Conservation (phyloP, 495 filamentous ascomycete genomes). For the Hyaloscypha finlandica region DNA sequence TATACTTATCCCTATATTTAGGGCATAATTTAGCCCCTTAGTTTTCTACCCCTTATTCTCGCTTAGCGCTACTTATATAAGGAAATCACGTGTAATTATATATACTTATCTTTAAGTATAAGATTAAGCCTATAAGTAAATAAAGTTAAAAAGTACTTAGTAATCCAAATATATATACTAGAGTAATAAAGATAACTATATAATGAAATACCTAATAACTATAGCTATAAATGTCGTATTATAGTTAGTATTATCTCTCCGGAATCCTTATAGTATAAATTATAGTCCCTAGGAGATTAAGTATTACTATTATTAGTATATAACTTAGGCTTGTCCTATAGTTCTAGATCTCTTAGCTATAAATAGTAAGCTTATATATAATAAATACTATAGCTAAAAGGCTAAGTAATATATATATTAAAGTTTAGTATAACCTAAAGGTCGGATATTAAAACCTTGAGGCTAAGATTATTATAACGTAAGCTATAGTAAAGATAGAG, state of each 20-base stretch:
- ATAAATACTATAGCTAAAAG: constrained; percentile 77
- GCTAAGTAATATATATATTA: constrained; percentile 87
- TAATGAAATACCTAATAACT: constrained; percentile 62
- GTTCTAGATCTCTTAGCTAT: constrained; percentile 67
- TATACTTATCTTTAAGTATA: not conserved
- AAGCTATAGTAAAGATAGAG: too few relatives aligned
- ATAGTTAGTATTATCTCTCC: constrained; percentile 58
- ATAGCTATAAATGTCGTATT: constrained; percentile 70
- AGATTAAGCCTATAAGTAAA: constrained; percentile 15
- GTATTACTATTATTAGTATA: constrained; percentile 63
- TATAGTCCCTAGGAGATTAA: constrained; percentile 68
- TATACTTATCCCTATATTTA: too few relatives aligned
- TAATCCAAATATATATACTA: constrained; percentile 24
- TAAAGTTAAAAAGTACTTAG: constrained; percentile 24
- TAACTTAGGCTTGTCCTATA: constrained; percentile 77
- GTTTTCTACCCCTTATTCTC: too few relatives aligned
- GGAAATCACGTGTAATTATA: too few relatives aligned
- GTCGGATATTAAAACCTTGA: too few relatives aligned
- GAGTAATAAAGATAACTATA: constrained; percentile 46
- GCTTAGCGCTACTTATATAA: too few relatives aligned
- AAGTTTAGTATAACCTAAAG: constrained; percentile 61
- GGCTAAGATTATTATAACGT: too few relatives aligned
- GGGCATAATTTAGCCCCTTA: too few relatives aligned
- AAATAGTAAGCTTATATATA: constrained; percentile 40
- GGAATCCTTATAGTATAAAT: constrained; percentile 67